Conservation (phyloP, 1,139 yeast species). For the Komagataea norvegica region DNA sequence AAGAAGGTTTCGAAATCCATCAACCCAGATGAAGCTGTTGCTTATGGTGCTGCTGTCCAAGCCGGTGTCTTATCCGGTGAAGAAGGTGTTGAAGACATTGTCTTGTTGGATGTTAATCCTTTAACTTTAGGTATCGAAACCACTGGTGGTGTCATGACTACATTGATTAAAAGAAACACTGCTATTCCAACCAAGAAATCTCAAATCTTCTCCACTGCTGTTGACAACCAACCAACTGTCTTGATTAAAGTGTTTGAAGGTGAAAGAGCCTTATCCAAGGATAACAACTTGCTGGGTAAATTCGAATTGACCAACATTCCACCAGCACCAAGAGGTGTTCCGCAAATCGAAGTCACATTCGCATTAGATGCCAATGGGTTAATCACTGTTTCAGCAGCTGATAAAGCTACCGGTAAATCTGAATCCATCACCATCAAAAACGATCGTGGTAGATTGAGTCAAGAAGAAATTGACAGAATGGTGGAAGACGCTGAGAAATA, state of each 20-base stretch:
- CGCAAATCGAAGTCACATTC: conserved; percentile 91
- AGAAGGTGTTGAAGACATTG: conserved; percentile 76
- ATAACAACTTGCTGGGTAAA: conserved; percentile 91
- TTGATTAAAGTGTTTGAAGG: conserved; percentile 91
- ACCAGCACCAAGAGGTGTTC: conserved; percentile 96
- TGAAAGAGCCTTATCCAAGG: conserved; percentile 91
- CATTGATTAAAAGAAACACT: conserved; percentile 87
- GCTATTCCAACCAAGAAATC: conserved; percentile 93
- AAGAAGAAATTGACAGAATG: conserved; percentile 91
- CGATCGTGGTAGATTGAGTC: conserved; percentile 93
- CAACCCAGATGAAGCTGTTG: conserved; percentile 81
- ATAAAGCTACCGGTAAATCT: conserved; percentile 93
- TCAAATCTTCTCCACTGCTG: conserved; percentile 85
- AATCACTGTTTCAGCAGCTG: conserved; percentile 89
- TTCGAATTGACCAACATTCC: conserved; percentile 90
- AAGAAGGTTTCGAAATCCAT: conserved; percentile 84
- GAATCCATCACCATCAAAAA: conserved; percentile 92
- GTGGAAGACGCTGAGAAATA: conserved; percentile 90
- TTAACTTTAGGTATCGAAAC: conserved; percentile 91
- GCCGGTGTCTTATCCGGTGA: conserved; percentile 88
- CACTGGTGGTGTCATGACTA: conserved; percentile 94
- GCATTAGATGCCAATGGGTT: conserved; percentile 93
- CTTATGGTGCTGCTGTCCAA: conserved; percentile 76
- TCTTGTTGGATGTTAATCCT: conserved; percentile 85
- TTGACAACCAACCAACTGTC: conserved; percentile 93